Evolutionary conservation across 2,329 filamentous ascomycete species (phyloP).

Genomic region (Clarireedia homoeocarpa): DNA sequence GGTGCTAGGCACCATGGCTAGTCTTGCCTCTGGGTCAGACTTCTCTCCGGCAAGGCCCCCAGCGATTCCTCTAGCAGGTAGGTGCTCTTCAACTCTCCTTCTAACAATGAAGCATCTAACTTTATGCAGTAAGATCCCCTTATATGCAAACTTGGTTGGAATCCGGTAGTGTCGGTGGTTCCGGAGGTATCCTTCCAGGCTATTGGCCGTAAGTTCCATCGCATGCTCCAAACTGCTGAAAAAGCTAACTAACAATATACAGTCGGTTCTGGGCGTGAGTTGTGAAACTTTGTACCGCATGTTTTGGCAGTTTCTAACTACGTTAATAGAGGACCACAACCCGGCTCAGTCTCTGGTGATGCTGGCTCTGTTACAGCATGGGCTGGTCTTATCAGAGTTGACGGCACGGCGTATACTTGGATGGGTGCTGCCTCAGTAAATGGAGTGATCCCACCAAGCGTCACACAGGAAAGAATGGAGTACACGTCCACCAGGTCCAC

Average conservation of each 20-base stretch:
- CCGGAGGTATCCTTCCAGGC: conserved; percentile 60
- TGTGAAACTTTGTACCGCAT: neutral
- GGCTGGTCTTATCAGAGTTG: conserved; percentile 65
- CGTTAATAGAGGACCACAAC: conserved; percentile 19
- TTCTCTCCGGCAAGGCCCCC: conserved; percentile 60
- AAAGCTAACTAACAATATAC: conserved; percentile 9
- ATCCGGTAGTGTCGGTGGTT: conserved; percentile 51
- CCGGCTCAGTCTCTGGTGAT: conserved; percentile 16
- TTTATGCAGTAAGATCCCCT: conserved; percentile 49
- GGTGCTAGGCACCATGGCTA: conserved; percentile 5
- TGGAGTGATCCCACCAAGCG: conserved; percentile 37
- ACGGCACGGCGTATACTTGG: conserved; percentile 57
- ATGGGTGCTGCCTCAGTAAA: conserved; percentile 47
- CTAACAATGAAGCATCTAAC: neutral
- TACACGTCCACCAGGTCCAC: conserved; percentile 67
- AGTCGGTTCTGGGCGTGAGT: conserved; percentile 27
- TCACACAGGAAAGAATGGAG: conserved; percentile 54
- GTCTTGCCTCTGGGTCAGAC: conserved; percentile 34
- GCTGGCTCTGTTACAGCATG: conserved; percentile 53
- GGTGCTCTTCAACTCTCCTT: neutral
- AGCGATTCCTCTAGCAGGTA: conserved; percentile 58
- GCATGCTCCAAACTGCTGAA: neutral
- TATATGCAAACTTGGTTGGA: conserved; percentile 70
- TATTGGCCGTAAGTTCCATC: conserved; percentile 22
- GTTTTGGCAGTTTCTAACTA: neutral